phyloP scores from a whole-genome alignment of 805 yeast genomes.

The Metahyphopichia silvanorum region DNA sequence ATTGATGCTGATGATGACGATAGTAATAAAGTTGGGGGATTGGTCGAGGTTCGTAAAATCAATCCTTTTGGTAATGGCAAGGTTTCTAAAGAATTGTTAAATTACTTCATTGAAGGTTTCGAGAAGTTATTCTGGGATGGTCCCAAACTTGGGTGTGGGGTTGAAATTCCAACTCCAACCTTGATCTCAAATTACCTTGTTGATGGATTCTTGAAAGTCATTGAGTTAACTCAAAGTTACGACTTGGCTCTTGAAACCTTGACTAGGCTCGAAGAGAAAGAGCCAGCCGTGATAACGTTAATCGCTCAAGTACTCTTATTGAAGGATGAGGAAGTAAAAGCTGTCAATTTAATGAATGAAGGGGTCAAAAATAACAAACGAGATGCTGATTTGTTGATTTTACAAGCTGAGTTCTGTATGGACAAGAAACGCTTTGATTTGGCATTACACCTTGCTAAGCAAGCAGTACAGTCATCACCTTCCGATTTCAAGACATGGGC shows the following conservation, averaged over 20 bases:
- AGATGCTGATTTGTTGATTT: slow-evolving; percentile 50
- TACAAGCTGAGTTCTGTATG: slow-evolving; percentile 58
- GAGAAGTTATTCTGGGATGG: slow-evolving; percentile 67
- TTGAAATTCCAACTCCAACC: slow-evolving; percentile 69
- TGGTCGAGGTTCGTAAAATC: slow-evolving; percentile 81
- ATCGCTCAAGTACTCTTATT: slow-evolving; percentile 51
- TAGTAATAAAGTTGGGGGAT: slow-evolving; percentile 43
- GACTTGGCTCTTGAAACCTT: slow-evolving; percentile 61
- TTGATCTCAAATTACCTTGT: slow-evolving; percentile 64
- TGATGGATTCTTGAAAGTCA: slow-evolving; percentile 65
- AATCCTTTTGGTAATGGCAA: slow-evolving; percentile 63
- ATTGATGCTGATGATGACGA: slow-evolving; percentile 73
- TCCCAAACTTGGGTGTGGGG: slow-evolving; percentile 57
- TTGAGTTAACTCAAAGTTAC: slow-evolving; percentile 63
- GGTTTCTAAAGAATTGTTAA: slow-evolving; percentile 39
- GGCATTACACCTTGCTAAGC: slow-evolving; percentile 57
- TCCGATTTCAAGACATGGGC: slow-evolving; percentile 78
- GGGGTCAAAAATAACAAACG: slow-evolving; percentile 50
- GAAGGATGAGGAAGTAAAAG: slow-evolving; percentile 58
- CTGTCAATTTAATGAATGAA: slow-evolving; percentile 48
- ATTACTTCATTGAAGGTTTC: slow-evolving; percentile 58
- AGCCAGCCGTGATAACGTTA: slow-evolving; percentile 56
- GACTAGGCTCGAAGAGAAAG: slow-evolving; percentile 45
- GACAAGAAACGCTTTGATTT: slow-evolving; percentile 51
- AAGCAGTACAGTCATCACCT: slow-evolving; percentile 69